Base-by-base conservation (phyloP, 75 land plant species). In the Ceratopteris richardii region DNA sequence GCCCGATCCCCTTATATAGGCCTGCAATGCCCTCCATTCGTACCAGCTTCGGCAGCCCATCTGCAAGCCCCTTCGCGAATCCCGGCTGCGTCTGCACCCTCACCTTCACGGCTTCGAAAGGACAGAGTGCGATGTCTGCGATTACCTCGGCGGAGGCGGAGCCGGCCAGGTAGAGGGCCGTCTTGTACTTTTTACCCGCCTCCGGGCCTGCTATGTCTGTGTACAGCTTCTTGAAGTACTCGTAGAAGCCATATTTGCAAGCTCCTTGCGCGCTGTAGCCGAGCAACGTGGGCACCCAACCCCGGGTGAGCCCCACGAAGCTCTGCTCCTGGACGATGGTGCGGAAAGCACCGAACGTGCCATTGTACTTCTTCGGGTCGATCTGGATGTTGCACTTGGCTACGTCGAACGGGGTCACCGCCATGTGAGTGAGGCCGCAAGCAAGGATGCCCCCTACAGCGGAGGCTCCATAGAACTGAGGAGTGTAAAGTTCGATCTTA, bases 111-210 rank as follows among this genome's bases (percentile, higher is more conserved):
- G 77, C 74, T 59, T 74, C 77, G 29, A 74, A 52, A 6, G 77
- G 77, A 27, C 75, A 74, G 19, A 74, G 66, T 14, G 75, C 77
- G n/a, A 74, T 42, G 39, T 74, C 77, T 17, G 77, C 77, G 50
- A 74, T 54, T 24, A 74, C 57, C 77, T 74, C 77, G 24, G 75
- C 77, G 28, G 77, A 74, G 24, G 77, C 77, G 0, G 77, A 74
- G 5, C 75, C 77, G 19, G 77, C 77, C 26, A 74, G 21, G 56
- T 74, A 74, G 60, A 74, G 62, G 54, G 72, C 20, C 12, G 77
- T 74, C 54, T 71, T 71, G 67, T 74, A 74, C 67, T 70, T 74
- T 36, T 64, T 43, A 23, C 76, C 74, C 33, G 54, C n/a, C 67
- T 74, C 77, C 0, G 75, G 47, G 9, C 77, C 77, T 21, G 62